Conservation (phyloP, 805 yeast species). For the Saturnispora silvae region DNA sequence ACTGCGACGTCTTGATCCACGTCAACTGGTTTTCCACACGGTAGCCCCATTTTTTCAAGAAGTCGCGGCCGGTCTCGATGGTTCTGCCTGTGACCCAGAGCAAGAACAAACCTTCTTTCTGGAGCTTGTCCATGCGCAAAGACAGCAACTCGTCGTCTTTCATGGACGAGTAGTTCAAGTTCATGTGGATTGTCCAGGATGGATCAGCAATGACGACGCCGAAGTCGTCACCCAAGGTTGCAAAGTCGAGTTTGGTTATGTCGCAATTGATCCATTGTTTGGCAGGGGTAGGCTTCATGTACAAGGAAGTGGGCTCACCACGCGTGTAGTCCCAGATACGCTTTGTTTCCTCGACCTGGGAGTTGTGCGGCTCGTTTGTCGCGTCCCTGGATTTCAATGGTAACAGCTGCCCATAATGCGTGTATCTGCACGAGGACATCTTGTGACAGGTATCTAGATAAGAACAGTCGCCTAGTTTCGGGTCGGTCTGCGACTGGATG, state of each 20-base stretch:
- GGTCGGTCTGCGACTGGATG: conserved; percentile 53
- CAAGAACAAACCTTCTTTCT: conserved; percentile 72
- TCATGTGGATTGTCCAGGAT: conserved; percentile 95
- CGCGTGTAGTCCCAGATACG: conserved; percentile 33
- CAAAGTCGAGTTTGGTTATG: conserved; percentile 61
- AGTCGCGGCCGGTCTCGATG: conserved; percentile 75
- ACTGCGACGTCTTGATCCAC: conserved; percentile 87
- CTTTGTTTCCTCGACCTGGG: conserved; percentile 13
- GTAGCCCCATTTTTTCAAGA: conserved; percentile 77
- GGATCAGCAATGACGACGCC: conserved; percentile 86
- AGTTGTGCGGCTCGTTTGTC: conserved; percentile 5
- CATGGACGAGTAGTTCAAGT: conserved; percentile 62
- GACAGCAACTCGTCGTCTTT: conserved; percentile 64
- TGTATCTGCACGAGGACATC: conserved; percentile 64
- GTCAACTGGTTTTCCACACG: conserved; percentile 64
- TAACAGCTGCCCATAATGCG: conserved; percentile 56
- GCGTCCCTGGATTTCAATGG: conserved; percentile 24
- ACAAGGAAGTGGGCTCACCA: conserved; percentile 33
- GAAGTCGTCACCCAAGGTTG: conserved; percentile 58
- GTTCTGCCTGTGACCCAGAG: conserved; percentile 96
- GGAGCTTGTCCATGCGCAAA: conserved; percentile 57
- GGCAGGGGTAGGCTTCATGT: conserved; percentile 24
- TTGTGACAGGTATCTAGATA: conserved; percentile 91
- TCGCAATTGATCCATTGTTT: conserved; percentile 88
- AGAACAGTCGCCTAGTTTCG: conserved; percentile 77